Conservation (phyloP, 192 early-diverging fungal species). For the Coemansia sp. region DNA sequence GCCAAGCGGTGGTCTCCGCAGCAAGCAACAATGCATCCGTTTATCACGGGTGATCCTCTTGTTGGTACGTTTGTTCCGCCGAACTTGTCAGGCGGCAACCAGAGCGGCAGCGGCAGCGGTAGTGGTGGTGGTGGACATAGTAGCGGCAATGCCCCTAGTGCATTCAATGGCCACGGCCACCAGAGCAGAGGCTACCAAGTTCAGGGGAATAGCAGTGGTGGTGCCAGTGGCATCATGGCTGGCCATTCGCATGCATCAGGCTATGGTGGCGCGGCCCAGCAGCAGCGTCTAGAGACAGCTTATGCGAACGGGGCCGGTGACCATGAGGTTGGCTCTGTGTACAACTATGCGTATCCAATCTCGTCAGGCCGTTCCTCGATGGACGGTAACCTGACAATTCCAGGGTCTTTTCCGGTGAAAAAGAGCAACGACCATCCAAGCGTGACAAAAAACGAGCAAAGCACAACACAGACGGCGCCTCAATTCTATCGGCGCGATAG, state of each 20-base stretch:
- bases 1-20: slow-evolving; percentile 93
- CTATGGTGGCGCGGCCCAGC: background rate
- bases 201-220: background rate
- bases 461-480: slow-evolving; percentile 1
- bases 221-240: slow-evolving; percentile 4
- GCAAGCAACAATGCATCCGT: slow-evolving; percentile 94
- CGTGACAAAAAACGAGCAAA: background rate
- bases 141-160: slow-evolving; percentile 17
- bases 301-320: background rate
- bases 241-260: background rate
- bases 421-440: slow-evolving; percentile 8
- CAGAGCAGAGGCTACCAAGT: background rate
- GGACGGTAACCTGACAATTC: slow-evolving; percentile 7
- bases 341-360: background rate
- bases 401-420: slow-evolving; percentile 33
- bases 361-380: slow-evolving; percentile 3
- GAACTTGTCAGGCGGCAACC: slow-evolving; percentile 1
- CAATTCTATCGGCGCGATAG: slow-evolving; percentile 18
- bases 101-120: slow-evolving; percentile 1
- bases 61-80: slow-evolving; percentile 58
- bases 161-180: slow-evolving; percentile 1
- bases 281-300: background rate
- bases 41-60: slow-evolving; percentile 88
- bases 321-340: background rate
- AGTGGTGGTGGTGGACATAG: slow-evolving; percentile 25